Base-by-base conservation (phyloP, 495 filamentous ascomycete genomes). In the Podospora tetraspora region DNA sequence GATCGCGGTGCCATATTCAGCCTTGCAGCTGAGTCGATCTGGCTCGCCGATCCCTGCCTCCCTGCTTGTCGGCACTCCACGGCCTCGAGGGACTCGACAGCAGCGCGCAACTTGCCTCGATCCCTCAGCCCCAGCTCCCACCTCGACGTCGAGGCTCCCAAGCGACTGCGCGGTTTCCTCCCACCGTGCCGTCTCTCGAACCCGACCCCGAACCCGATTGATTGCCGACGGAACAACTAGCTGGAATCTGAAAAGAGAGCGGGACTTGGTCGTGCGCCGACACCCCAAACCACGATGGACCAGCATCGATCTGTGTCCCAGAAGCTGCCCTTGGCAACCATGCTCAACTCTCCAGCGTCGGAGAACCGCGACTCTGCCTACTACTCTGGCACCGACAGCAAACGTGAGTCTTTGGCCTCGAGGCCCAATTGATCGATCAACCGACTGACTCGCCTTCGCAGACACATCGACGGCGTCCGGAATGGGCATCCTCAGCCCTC, bases 341-440 rank as follows among this genome's bases (percentile, higher is more conserved):
- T 86, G 13, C 73, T 86, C 30, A 86, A 85, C 67, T 69, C 78
- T 27, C 79, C 83, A 1, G 80, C 84, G 22, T 81, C 84, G 22
- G 83, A 85, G 8, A 73, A 84, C 64, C 77, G 84, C 23, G 84
- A 87, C 72, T 85, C 83, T 37, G 84, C 83, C 12, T 87, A 86
- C 65, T 86, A 78, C 64, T 85, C 83, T 24, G 81, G 79, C 56
- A 83, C 80, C n/a, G 84, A 84, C 74, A 85, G 83, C 77, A 87
- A 87, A 73, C 84, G 84, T 87, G 69, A 74, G 82, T 64, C 27
- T 37, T 29, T 56, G 23, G 34, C 59, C 34, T 34, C 34, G 24
- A 62, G 56, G 30, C 57, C 57, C 43, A 72, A 65, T 69, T 76
- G 70, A 75, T 65, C 66, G 25, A 34, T 63, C 69, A 67, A 63